Base-by-base conservation (phyloP, 2,329 filamentous ascomycete genomes). In the Diplodia corticola region DNA sequence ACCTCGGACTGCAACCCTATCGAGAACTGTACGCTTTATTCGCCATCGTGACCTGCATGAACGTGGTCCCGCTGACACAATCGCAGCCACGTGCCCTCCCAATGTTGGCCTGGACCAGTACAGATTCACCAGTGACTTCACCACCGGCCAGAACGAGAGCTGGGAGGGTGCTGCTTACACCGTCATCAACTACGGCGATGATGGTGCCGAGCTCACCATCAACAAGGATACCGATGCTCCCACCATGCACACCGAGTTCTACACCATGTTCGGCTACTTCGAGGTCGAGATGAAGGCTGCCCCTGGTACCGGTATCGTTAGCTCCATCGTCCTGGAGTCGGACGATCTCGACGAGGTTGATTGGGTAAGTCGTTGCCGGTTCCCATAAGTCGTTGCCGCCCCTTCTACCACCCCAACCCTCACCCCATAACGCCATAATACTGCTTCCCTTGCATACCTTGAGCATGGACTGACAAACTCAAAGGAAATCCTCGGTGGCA, bases 1-100 rank as follows among this genome's bases (percentile, higher is more conserved):
- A 86, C 77, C 57, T 91, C 90, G 5, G 76, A 83, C 50, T 96
- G 92, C 81, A 88, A 94, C 74, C 92, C 92, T 4, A 82, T 88
- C 71, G 83, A 91, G 69, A 69, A 85, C 83, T 40, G 75, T 80
- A 67, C 93, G 91, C 57, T 22, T 26, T 4, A 40, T 4, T 24
- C 24, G 7, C 40, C 9, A 24, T 49, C 28, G 55, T 60, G 37
- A 60, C 33, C 28, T 49, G 26, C 26, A 30, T 22, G 17, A 12
- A 49, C n/a, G 24, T 7, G 12, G n/a, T 22, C 46, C 30, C 28
- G 49, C 64, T 66, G 37, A 66, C 48, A 13, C 35, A 17, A 48
- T 61, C 49, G 40, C 40, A 63, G 55, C 70, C n/a, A 53, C 24
- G 82, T 94, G 30, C 66, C 74, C 77, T 35, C 50, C 71, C 26